A percentile compares a stretch with the other conserved stretches of the same genome.
These are phyloP conservation scores for Ceratobasidium sp. DNA, from an alignment of 1,284 basidiomycete genomes.

Conservation along the genomic window DNA sequence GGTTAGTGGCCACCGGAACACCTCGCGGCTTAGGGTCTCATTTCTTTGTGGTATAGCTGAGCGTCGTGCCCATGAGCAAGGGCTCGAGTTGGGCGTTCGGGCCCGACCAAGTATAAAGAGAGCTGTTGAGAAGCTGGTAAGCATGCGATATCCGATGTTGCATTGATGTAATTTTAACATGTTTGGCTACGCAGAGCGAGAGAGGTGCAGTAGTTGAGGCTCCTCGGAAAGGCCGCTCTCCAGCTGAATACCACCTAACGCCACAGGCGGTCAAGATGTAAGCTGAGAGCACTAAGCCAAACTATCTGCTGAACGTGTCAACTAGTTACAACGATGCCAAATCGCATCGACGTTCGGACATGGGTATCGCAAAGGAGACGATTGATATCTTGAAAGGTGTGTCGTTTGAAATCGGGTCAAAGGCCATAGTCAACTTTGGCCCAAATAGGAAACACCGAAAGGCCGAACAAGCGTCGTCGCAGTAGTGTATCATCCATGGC, in stretches of 20 bases:
- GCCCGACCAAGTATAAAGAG: constrained; percentile 26
- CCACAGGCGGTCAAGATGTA: constrained; percentile 24
- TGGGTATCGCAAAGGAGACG: constrained; percentile 25
- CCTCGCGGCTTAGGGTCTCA: not conserved
- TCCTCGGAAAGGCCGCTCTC: constrained; percentile 24
- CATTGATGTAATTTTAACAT: not conserved
- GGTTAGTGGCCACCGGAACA: not conserved
- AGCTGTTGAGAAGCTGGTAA: constrained; percentile 26
- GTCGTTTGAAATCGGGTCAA: not conserved
- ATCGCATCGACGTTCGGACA: constrained; percentile 7
- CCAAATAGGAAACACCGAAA: not conserved
- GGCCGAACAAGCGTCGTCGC: constrained; percentile 23
- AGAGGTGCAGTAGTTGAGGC: constrained; percentile 12
- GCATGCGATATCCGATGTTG: not conserved
- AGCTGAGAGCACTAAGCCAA: not conserved
- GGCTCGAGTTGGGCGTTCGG: constrained; percentile 23
- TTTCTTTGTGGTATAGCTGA: not conserved
- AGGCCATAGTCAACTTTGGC: not conserved
- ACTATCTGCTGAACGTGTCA: not conserved
- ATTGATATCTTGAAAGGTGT: constrained; percentile 15
- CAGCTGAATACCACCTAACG: constrained; percentile 11
- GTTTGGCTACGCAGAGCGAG: not conserved
- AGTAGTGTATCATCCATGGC: constrained; percentile 2
- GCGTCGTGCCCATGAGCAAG: constrained; percentile 26
- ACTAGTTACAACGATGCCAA: constrained; percentile 21